A percentile compares a stretch with the other conserved stretches of the same genome.
Evolutionary conservation across 1,284 basidiomycete species (phyloP).

Genomic region (Irpex sp.): DNA sequence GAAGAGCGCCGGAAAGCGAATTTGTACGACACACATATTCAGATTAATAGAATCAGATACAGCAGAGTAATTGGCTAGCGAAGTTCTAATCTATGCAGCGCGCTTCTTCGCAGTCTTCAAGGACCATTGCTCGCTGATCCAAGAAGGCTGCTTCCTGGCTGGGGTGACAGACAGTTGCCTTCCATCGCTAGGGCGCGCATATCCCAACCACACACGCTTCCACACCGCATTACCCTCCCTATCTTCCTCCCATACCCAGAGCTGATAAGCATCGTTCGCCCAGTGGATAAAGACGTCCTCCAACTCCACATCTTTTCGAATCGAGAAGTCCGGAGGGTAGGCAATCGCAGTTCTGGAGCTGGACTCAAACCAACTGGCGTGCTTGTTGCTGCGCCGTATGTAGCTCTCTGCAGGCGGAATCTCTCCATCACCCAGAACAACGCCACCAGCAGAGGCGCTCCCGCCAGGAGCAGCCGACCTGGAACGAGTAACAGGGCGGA

Average conservation of each 20-base stretch:
- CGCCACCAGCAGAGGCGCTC: neutral
- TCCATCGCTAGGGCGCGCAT: neutral
- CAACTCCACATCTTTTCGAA: neutral
- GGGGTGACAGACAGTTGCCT: neutral
- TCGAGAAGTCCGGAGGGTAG: neutral
- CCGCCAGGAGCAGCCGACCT: neutral
- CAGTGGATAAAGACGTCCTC: neutral
- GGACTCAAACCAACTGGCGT: neutral
- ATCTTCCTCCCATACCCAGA: neutral
- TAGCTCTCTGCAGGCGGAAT: neutral
- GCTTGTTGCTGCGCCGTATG: neutral
- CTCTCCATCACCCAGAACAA: neutral
- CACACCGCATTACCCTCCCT: neutral
- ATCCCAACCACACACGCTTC: neutral
- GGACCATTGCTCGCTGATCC: neutral
- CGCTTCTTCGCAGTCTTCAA: neutral
- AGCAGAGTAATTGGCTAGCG: neutral
- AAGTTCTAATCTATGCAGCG: neutral
- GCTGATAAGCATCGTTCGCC: neutral
- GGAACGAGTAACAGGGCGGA: neutral
- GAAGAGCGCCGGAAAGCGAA: neutral
- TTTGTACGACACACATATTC: neutral
- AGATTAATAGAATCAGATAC: neutral
- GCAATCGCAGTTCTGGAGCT: neutral
- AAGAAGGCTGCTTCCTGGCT: neutral